Evolutionary conservation across 345 rosid genomes (phyloP).

Genomic region (Boechera retrofracta): DNA sequence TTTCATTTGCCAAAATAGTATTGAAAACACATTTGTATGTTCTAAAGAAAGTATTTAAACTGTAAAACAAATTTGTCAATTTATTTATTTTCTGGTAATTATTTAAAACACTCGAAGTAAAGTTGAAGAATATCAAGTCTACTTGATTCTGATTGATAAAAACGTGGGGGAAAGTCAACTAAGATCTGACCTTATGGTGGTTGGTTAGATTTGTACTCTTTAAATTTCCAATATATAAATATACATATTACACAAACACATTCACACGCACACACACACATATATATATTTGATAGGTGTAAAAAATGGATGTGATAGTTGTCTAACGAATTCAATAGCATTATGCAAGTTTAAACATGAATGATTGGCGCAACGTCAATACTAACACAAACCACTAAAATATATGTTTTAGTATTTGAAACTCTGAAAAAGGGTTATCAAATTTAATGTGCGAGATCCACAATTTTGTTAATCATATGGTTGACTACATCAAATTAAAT

Average conservation of each 20-base stretch:
- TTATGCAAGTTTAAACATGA: not conserved
- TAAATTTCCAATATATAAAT: slow-evolving; percentile 6
- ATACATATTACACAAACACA: not conserved
- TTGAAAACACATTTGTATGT: not conserved
- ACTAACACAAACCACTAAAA: not conserved
- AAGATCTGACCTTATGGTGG: slow-evolving; percentile 29
- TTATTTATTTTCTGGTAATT: slow-evolving; percentile 14
- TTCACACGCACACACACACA: not conserved
- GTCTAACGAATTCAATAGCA: no score
- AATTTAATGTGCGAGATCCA: not conserved
- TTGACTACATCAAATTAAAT: slow-evolving; percentile 7
- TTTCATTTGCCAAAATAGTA: not conserved
- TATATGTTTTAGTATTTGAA: not conserved
- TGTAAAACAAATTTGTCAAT: not conserved
- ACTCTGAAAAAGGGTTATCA: not conserved
- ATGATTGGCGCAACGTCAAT: not conserved
- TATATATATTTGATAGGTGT: not conserved
- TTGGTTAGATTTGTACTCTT: slow-evolving; percentile 51
- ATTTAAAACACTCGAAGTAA: slow-evolving; percentile 22
- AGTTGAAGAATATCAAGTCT: slow-evolving; percentile 39
- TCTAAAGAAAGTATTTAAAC: not conserved
- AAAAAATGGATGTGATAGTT: not conserved
- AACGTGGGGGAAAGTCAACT: slow-evolving; percentile 39
- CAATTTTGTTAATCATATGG: not conserved
- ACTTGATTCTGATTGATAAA: slow-evolving; percentile 40